Conservation (phyloP, 2,329 filamentous ascomycete genomes). For the Daldinia sp. region DNA sequence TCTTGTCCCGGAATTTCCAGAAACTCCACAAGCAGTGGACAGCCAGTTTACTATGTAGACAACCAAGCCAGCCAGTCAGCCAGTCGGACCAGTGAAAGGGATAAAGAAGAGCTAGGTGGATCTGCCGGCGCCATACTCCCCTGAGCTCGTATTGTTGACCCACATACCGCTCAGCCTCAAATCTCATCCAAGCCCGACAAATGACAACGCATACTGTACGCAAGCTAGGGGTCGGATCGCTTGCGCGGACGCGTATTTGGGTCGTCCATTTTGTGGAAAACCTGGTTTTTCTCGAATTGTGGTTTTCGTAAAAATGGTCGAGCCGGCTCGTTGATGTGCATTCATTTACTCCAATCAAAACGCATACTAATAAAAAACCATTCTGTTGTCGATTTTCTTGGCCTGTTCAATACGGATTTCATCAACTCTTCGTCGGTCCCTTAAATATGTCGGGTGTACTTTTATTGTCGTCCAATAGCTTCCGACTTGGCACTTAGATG, state of each 20-base stretch:
- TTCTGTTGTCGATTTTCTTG: too few relatives aligned
- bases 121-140: conserved; percentile 29
- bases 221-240: conserved; percentile 15
- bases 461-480: neutral
- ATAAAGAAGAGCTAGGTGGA: too few relatives aligned
- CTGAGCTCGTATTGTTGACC: conserved; percentile 32
- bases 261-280: neutral
- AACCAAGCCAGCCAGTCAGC: neutral
- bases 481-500: neutral
- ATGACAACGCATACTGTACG: conserved; percentile 14
- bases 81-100: neutral
- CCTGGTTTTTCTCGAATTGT: neutral
- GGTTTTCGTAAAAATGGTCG: neutral
- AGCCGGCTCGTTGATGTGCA: neutral
- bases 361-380: neutral
- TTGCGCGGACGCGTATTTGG: conserved; percentile 11
- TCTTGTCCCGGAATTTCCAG: conserved; percentile 15
- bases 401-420: neutral
- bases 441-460: too few relatives aligned
- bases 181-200: conserved; percentile 16
- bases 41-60: too few relatives aligned
- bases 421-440: too few relatives aligned
- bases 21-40: conserved; percentile 20
- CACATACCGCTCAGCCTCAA: conserved; percentile 36
- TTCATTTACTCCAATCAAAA: neutral